Evolutionary conservation across 495 filamentous ascomycete species (phyloP).

Genomic region (Penicillium paradoxum): DNA sequence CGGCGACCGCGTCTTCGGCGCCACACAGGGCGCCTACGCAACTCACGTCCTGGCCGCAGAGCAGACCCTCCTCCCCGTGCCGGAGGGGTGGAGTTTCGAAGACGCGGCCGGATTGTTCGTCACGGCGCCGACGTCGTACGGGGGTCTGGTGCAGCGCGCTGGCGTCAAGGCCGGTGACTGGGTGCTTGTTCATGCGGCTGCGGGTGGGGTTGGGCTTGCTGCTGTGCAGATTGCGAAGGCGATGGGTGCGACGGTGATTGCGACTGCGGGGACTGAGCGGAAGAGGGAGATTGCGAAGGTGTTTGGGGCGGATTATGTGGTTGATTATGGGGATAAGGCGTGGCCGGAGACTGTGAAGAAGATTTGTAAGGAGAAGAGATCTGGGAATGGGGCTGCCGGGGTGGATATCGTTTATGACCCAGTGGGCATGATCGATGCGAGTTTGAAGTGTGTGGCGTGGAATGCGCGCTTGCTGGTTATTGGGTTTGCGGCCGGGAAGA

Average conservation of each 20-base stretch:
- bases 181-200: constrained; percentile 89
- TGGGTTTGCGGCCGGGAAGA: constrained; percentile 82
- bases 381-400: constrained; percentile 59
- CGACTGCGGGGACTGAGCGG: constrained; percentile 70
- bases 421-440: constrained; percentile 78
- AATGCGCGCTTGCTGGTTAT: constrained; percentile 83
- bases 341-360: constrained; percentile 80
- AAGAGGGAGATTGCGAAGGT: constrained; percentile 73
- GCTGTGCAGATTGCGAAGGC: constrained; percentile 94
- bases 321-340: constrained; percentile 64
- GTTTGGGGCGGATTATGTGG: constrained; percentile 78
- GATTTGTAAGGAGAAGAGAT: constrained; percentile 48
- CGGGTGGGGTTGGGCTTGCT: constrained; percentile 85
- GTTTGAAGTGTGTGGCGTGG: constrained; percentile 85
- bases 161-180: constrained; percentile 72
- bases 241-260: constrained; percentile 81
- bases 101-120: constrained; percentile 88
- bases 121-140: constrained; percentile 87
- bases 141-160: constrained; percentile 72
- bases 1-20: constrained; percentile 83
- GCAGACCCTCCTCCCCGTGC: constrained; percentile 63
- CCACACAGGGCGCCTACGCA: constrained; percentile 80
- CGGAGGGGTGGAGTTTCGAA: constrained; percentile 72
- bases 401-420: constrained; percentile 91
- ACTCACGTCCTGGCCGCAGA: constrained; percentile 66